Base-by-base conservation (phyloP, 1,139 yeast species). In the Yamadazyma conglobata region DNA sequence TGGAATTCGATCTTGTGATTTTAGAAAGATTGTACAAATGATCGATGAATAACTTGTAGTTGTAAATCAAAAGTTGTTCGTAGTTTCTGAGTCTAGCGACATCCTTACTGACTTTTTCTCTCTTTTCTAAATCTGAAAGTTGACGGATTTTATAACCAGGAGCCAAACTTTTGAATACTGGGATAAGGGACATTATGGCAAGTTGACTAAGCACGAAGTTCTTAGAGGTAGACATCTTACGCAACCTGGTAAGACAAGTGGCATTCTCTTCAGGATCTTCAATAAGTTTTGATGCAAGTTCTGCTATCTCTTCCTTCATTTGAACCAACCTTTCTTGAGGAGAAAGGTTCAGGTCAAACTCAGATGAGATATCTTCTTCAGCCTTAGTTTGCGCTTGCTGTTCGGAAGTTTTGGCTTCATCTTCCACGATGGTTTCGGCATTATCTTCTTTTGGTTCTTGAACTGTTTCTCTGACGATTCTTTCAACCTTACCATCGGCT, bases 231-330 rank as follows among this genome's bases (percentile, higher is more conserved):
- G 86, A 69, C 81, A 86, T 78, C 41, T 76, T 81, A 27, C 89
- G 65, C 31, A 91, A 64, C 48, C 89, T 75, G 3, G 84, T 71
- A 15, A 91, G 63, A 29, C 79, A 70, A 5, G 73, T 56, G 10
- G 82, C 67, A 50, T 89, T 77, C 48, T 86, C 95, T 53, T 91
- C 97, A 1, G 98, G 96, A 38, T 87, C 88, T 54, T 89, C 95
- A 48, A 79, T 78, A 24, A 91, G 60, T 31, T 72, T 73, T 19
- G 85, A 85, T 1, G 95, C 96, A 31, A 82, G 57, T 10, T 74
- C 80, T 0, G 97, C 96, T 19, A 91, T 74, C 37, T 82, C 86
- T 57, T 88, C 97, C 46, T 88, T 86, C 29, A 85, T 67, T 39
- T 70, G 70, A 11, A 70, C 45, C 20, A 85, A 64, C 37, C 67